These are phyloP conservation scores for Trametes versicolor DNA, from an alignment of 1,284 basidiomycete genomes.

Conservation along the genomic window DNA sequence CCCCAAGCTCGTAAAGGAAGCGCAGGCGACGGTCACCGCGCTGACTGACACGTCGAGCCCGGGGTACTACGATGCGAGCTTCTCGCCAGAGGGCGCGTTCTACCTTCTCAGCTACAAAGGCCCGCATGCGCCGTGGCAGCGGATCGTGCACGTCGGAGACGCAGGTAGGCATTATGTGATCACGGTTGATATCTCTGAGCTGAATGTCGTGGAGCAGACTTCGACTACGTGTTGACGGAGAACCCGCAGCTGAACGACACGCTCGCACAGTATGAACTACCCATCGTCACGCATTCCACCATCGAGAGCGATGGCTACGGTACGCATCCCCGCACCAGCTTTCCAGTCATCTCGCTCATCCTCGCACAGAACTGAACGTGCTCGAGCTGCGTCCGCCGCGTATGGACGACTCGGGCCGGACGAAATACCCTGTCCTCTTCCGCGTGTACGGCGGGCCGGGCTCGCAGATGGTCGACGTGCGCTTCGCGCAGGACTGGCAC, in stretches of 20 bases:
- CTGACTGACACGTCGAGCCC: slow-evolving; percentile 74
- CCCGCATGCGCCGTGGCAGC: slow-evolving; percentile 90
- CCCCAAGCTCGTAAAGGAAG: slow-evolving; percentile 51
- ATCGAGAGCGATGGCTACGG: slow-evolving; percentile 85
- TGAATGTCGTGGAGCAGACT: slow-evolving; percentile 50
- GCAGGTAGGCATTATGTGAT: slow-evolving; percentile 53
- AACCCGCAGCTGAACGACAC: slow-evolving; percentile 82
- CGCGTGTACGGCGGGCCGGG: slow-evolving; percentile 89
- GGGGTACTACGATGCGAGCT: slow-evolving; percentile 74
- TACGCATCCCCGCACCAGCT: slow-evolving; percentile 46
- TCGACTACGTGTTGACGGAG: slow-evolving; percentile 73
- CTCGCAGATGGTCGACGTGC: slow-evolving; percentile 79
- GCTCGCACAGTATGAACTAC: slow-evolving; percentile 74
- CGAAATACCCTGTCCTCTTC: slow-evolving; percentile 94
- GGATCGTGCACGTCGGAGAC: slow-evolving; percentile 73
- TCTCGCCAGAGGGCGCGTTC: slow-evolving; percentile 88
- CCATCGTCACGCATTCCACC: slow-evolving; percentile 75
- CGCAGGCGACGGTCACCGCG: slow-evolving; percentile 55
- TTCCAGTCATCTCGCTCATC: background rate
- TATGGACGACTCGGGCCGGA: slow-evolving; percentile 92
- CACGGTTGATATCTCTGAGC: background rate
- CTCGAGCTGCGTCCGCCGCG: slow-evolving; percentile 90
- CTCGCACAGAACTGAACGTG: slow-evolving; percentile 78
- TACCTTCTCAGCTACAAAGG: slow-evolving; percentile 87
- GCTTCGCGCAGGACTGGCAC: slow-evolving; percentile 84